These are phyloP conservation scores for Fusarium tuaranense DNA, from an alignment of 2,329 filamentous ascomycete genomes.

Conservation along the genomic window DNA sequence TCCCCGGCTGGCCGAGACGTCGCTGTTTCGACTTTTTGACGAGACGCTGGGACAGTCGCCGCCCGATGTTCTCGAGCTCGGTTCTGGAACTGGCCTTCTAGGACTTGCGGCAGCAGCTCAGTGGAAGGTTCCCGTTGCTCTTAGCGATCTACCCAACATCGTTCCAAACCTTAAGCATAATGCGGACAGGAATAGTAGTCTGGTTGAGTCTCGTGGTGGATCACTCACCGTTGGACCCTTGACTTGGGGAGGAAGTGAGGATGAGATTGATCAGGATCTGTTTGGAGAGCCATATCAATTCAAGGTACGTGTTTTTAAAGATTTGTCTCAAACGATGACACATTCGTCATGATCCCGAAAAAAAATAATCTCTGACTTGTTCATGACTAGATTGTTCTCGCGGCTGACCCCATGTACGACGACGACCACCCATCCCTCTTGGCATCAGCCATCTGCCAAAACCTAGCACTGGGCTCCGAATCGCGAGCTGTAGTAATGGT, in stretches of 20 bases:
- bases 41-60: slow-evolving; percentile 47
- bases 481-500: slow-evolving; percentile 83
- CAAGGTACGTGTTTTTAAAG: slow-evolving; percentile 52
- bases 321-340: slow-evolving; percentile 7
- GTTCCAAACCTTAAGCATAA: slow-evolving; percentile 85
- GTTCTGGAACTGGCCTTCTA: slow-evolving; percentile 90
- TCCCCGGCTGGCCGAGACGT: slow-evolving; percentile 56
- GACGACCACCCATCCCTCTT: slow-evolving; percentile 83
- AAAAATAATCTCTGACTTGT: slow-evolving; percentile 8
- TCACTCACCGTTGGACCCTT: slow-evolving; percentile 72
- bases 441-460: slow-evolving; percentile 74
- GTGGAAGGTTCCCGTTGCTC: slow-evolving; percentile 73
- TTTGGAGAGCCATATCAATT: slow-evolving; percentile 64
- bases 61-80: slow-evolving; percentile 76
- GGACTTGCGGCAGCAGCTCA: slow-evolving; percentile 85
- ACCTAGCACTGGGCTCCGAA: slow-evolving; percentile 67
- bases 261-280: slow-evolving; percentile 57
- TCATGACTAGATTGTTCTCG: slow-evolving; percentile 74
- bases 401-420: slow-evolving; percentile 89
- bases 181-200: slow-evolving; percentile 69
- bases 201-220: slow-evolving; percentile 67
- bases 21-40: slow-evolving; percentile 60
- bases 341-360: neutral
- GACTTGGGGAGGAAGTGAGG: slow-evolving; percentile 74
- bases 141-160: slow-evolving; percentile 90